Conservation (phyloP, 768 basidiomycete genomes). For the Tephrocybe sp. region DNA sequence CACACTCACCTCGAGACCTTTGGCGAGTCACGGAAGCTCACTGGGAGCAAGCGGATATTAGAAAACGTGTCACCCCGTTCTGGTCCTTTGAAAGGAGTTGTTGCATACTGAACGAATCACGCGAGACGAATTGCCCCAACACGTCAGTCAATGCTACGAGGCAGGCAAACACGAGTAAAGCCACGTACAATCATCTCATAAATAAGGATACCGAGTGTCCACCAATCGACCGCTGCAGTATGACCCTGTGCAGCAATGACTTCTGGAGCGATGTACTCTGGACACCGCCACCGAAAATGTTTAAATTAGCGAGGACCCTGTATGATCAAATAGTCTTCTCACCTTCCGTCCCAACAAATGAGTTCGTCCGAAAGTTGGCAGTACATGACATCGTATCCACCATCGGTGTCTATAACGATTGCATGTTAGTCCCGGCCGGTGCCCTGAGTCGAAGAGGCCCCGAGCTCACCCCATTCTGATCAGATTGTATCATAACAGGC, state of each 20-base stretch:
- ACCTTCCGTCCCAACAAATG: slow-evolving; percentile 99
- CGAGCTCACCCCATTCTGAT: slow-evolving; percentile 80
- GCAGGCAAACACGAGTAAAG: slow-evolving; percentile 28
- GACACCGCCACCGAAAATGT: slow-evolving; percentile 26
- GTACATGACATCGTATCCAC: slow-evolving; percentile 98
- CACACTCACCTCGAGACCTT: slow-evolving; percentile 69
- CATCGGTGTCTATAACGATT: slow-evolving; percentile 67
- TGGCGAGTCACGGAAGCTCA: slow-evolving; percentile 84
- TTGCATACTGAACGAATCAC: slow-evolving; percentile 72
- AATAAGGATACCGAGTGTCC: slow-evolving; percentile 97
- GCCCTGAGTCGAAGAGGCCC: slow-evolving; percentile 8
- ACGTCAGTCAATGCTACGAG: slow-evolving; percentile 35
- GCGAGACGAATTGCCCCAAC: slow-evolving; percentile 26
- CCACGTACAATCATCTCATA: slow-evolving; percentile 97
- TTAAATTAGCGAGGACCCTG: slow-evolving; percentile 20
- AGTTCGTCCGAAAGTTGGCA: slow-evolving; percentile 96
- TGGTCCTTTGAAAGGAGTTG: slow-evolving; percentile 97
- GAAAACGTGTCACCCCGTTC: slow-evolving; percentile 94
- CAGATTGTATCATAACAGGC: slow-evolving; percentile 86
- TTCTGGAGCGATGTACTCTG: slow-evolving; percentile 99
- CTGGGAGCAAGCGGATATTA: slow-evolving; percentile 88
- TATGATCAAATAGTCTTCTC: slow-evolving; percentile 27
- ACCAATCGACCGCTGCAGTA: slow-evolving; percentile 99
- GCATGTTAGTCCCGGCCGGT: slow-evolving; percentile 12
- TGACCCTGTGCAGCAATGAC: slow-evolving; percentile 97